Conservation (phyloP, 1,284 basidiomycete species). For the Microbotryum lychnidis-dioicae region DNA sequence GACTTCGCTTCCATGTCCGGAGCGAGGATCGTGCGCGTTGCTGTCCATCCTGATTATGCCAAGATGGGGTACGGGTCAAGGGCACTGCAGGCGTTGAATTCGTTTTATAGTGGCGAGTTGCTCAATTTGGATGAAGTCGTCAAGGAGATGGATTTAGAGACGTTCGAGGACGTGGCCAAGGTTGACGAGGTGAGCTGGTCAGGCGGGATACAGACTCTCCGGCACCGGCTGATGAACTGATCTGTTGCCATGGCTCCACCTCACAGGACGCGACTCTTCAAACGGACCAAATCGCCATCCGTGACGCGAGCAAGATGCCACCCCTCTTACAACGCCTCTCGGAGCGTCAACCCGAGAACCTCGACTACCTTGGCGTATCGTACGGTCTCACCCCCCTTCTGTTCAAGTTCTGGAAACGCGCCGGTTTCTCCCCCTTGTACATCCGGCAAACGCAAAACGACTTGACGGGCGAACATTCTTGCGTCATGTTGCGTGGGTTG, state of each 20-base stretch:
- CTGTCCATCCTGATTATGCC: slow-evolving; percentile 93
- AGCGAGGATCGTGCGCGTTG: slow-evolving; percentile 84
- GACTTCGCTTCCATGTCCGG: slow-evolving; percentile 89
- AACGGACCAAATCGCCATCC: slow-evolving; percentile 65
- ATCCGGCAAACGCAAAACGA: slow-evolving; percentile 89
- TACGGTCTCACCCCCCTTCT: slow-evolving; percentile 87
- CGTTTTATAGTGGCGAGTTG: slow-evolving; percentile 87
- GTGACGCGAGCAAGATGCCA: slow-evolving; percentile 73
- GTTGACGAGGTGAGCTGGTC: slow-evolving; percentile 51
- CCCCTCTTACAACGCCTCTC: slow-evolving; percentile 84
- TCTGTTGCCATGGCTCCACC: not conserved
- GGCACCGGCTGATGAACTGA: not conserved
- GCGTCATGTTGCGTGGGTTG: slow-evolving; percentile 82
- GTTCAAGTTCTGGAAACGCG: slow-evolving; percentile 93
- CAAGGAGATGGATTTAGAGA: slow-evolving; percentile 46
- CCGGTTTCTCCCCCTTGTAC: slow-evolving; percentile 85
- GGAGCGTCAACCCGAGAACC: slow-evolving; percentile 77
- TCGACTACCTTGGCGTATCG: slow-evolving; percentile 94
- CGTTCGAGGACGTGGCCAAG: slow-evolving; percentile 55
- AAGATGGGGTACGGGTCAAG: slow-evolving; percentile 98
- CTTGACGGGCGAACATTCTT: slow-evolving; percentile 92
- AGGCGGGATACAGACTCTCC: not conserved
- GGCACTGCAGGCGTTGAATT: slow-evolving; percentile 74
- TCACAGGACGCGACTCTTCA: slow-evolving; percentile 43
- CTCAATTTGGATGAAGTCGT: slow-evolving; percentile 73